A percentile compares a stretch with the other conserved stretches of the same genome.
Evolutionary conservation across 805 yeast genomes (phyloP).

Genomic region (Candida takata): DNA sequence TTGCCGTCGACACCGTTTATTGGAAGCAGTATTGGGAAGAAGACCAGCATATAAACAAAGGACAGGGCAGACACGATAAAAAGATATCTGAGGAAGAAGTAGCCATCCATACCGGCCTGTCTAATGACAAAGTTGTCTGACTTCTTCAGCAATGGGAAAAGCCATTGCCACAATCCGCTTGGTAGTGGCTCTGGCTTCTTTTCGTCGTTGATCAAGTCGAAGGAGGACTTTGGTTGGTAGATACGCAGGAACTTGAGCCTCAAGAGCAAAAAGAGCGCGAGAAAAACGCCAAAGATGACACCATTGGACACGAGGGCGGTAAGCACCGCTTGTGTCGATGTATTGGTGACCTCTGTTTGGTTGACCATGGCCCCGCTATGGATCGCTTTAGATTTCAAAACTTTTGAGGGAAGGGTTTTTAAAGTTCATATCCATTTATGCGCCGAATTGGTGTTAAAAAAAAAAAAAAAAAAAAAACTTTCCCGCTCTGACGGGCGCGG

Average conservation of each 20-base stretch:
- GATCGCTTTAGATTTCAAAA: too few species aligned
- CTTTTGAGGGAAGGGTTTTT: too few species aligned
- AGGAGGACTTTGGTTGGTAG: constrained; percentile 76
- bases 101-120: constrained; percentile 93
- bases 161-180: constrained; percentile 63
- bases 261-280: constrained; percentile 54
- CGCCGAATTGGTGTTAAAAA: too few species aligned
- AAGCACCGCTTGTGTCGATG: constrained; percentile 71
- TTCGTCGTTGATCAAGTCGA: constrained; percentile 49
- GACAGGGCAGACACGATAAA: constrained; percentile 47
- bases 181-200: constrained; percentile 72
- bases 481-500: too few species aligned
- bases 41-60: constrained; percentile 45
- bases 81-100: constrained; percentile 78
- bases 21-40: constrained; percentile 72
- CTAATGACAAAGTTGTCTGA: constrained; percentile 71
- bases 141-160: constrained; percentile 52
- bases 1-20: constrained; percentile 68
- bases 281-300: constrained; percentile 54
- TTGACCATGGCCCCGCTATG: constrained; percentile 9
- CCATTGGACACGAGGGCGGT: constrained; percentile 67
- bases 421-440: too few species aligned
- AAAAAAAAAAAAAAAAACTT: too few species aligned
- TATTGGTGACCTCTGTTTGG: constrained; percentile 18
- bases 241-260: constrained; percentile 63